A percentile compares a stretch with the other conserved stretches of the same genome.
These are phyloP conservation scores for Vitis hybrid DNA, from an alignment of 177 flowering plant genomes.

Conservation along the genomic window DNA sequence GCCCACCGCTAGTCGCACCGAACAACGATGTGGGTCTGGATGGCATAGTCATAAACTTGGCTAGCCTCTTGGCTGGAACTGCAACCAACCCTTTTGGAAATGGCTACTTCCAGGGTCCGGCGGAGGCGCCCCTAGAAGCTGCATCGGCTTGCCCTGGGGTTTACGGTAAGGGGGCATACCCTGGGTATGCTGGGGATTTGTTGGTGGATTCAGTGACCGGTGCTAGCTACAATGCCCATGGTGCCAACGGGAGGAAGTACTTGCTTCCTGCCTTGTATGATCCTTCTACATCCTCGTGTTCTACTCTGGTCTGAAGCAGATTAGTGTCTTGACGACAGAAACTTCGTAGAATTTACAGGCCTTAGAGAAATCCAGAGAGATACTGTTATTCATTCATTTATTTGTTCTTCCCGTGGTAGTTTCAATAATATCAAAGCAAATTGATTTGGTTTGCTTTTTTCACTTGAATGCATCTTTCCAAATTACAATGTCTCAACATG, in stretches of 20 bases:
- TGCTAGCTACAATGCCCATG: conserved; percentile 51
- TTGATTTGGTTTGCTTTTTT: background rate
- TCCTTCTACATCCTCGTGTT: conserved; percentile 38
- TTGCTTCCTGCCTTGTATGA: conserved; percentile 51
- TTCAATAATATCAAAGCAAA: background rate
- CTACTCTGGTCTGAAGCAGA: conserved; percentile 31
- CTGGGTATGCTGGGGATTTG: conserved; percentile 53
- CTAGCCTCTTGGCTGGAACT: conserved; percentile 46
- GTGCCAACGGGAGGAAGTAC: conserved; percentile 41
- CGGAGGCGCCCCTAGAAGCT: conserved; percentile 53
- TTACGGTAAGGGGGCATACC: conserved; percentile 51
- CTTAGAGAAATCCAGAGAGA: conserved; percentile 1
- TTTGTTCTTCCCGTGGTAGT: background rate
- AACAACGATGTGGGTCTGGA: conserved; percentile 56
- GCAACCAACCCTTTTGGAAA: conserved; percentile 58
- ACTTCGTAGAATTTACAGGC: background rate
- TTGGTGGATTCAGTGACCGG: conserved; percentile 45
- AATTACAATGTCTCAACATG: no score
- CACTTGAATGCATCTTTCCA: no score
- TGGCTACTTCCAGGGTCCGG: conserved; percentile 53
- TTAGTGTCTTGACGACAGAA: no score
- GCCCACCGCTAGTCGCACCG: conserved; percentile 50
- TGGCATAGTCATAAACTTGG: conserved; percentile 53
- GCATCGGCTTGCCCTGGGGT: conserved; percentile 58
- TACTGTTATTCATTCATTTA: background rate